A percentile compares a stretch with the other conserved stretches of the same genome.
Evolutionary conservation across 2,329 filamentous ascomycete genomes (phyloP).

Genomic region (Raffaelea arxii): DNA sequence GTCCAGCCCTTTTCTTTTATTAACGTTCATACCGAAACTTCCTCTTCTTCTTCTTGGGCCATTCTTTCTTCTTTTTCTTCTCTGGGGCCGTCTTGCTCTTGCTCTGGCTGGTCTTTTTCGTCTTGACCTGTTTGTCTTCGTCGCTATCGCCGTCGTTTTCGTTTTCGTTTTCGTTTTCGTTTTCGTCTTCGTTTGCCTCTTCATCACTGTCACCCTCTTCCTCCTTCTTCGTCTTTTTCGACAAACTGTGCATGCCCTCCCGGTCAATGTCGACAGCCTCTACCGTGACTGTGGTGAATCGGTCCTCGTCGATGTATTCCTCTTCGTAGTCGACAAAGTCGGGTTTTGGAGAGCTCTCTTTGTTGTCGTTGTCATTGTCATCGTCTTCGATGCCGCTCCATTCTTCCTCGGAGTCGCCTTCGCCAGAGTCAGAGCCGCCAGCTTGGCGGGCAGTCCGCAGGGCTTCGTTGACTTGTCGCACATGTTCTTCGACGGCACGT

Average conservation of each 20-base stretch:
- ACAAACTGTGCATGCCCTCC: constrained; percentile 56
- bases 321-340: constrained; percentile 68
- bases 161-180: constrained; percentile 17
- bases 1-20: too few relatives aligned
- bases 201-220: constrained; percentile 14
- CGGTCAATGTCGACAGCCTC: constrained; percentile 76
- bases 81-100: constrained; percentile 22
- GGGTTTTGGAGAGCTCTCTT: constrained; percentile 13
- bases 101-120: too few relatives aligned
- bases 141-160: constrained; percentile 22
- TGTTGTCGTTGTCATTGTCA: too few relatives aligned
- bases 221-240: constrained; percentile 16
- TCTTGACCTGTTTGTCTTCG: constrained; percentile 18
- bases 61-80: constrained; percentile 37
- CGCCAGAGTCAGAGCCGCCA: constrained; percentile 28
- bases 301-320: constrained; percentile 94
- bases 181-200: constrained; percentile 25
- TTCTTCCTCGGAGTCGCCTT: constrained; percentile 39
- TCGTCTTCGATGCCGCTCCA: constrained; percentile 58
- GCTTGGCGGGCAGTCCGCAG: constrained; percentile 51
- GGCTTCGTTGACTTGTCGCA: constrained; percentile 63
- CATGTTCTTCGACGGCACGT: constrained; percentile 71
- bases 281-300: constrained; percentile 89
- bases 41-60: constrained; percentile 61
- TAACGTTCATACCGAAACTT: constrained; percentile 93